These are phyloP conservation scores for Entomophthora muscae DNA, from an alignment of 371 early-diverging fungal genomes.

Conservation along the genomic window DNA sequence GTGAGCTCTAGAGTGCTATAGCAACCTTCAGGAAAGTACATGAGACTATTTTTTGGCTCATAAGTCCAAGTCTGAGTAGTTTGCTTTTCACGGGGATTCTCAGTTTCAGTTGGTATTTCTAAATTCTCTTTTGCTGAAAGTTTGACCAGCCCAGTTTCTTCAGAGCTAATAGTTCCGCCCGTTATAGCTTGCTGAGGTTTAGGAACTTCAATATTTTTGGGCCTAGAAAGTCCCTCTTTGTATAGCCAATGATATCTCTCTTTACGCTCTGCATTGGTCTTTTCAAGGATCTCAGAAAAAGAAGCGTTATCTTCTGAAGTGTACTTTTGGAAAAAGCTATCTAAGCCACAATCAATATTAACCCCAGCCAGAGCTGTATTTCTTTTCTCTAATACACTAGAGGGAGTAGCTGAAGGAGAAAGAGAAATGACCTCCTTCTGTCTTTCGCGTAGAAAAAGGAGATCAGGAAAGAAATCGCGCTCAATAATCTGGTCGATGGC, in stretches of 20 bases:
- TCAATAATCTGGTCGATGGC: constrained; percentile 61
- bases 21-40: constrained; percentile 19
- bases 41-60: constrained; percentile 18
- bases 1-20: constrained; percentile 6
- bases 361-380: not conserved
- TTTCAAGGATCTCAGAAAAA: constrained; percentile 43
- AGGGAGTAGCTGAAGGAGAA: too few relatives aligned
- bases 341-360: constrained; percentile 11
- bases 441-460: constrained; percentile 27
- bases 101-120: constrained; percentile 7
- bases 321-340: constrained; percentile 47
- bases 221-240: too few relatives aligned
- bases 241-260: constrained; percentile 50
- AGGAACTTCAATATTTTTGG: constrained; percentile 20
- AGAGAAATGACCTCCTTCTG: not conserved
- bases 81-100: not conserved
- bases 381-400: not conserved
- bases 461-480: constrained; percentile 69
- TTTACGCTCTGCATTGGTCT: constrained; percentile 30
- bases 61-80: constrained; percentile 15
- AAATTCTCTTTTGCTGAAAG: constrained; percentile 13
- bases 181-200: not conserved
- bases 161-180: not conserved
- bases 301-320: constrained; percentile 73
- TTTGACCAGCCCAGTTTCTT: not conserved